Percentiles rank a stretch among this genome's conserved stretches.
phyloP scores from a whole-genome alignment of 2,329 filamentous ascomycete genomes.

The Sclerotinia spermophila region DNA sequence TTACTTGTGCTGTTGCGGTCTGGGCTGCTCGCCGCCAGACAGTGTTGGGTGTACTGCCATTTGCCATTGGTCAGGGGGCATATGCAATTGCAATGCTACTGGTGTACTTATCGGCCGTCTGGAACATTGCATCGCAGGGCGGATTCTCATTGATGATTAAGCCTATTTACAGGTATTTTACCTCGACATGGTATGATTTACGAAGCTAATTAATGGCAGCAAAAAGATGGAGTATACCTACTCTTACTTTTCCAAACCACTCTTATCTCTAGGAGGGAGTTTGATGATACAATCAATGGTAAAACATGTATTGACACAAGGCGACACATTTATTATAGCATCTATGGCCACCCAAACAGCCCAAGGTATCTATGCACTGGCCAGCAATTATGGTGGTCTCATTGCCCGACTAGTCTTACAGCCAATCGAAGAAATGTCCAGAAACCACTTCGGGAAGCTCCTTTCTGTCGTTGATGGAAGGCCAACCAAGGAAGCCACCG shows the following conservation, averaged over 20 bases:
- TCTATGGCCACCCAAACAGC: conserved; percentile 71
- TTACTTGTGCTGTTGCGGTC: conserved; percentile 68
- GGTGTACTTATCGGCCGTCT: conserved; percentile 66
- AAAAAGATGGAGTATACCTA: conserved; percentile 26
- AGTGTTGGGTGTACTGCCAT: conserved; percentile 75
- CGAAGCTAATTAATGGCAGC: conserved; percentile 7
- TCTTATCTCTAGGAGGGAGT: conserved; percentile 71
- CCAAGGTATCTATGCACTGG: conserved; percentile 88
- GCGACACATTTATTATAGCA: conserved; percentile 85
- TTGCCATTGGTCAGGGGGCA: conserved; percentile 78
- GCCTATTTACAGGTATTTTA: conserved; percentile 37
- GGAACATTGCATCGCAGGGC: conserved; percentile 50
- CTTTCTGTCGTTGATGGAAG: conserved; percentile 45
- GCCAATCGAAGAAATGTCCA: conserved; percentile 89
- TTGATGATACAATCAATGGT: conserved; percentile 84
- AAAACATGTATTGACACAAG: conserved; percentile 92
- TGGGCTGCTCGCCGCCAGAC: conserved; percentile 52
- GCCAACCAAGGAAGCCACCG: conserved; percentile 35
- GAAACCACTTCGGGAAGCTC: conserved; percentile 82
- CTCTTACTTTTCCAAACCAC: conserved; percentile 59
- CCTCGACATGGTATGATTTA: background rate
- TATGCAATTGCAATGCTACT: conserved; percentile 67
- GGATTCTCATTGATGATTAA: conserved; percentile 67
- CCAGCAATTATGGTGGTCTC: conserved; percentile 90
- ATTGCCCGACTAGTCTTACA: conserved; percentile 88